Conservation (phyloP, 768 basidiomycete species). For the Pleurotus eryngii region DNA sequence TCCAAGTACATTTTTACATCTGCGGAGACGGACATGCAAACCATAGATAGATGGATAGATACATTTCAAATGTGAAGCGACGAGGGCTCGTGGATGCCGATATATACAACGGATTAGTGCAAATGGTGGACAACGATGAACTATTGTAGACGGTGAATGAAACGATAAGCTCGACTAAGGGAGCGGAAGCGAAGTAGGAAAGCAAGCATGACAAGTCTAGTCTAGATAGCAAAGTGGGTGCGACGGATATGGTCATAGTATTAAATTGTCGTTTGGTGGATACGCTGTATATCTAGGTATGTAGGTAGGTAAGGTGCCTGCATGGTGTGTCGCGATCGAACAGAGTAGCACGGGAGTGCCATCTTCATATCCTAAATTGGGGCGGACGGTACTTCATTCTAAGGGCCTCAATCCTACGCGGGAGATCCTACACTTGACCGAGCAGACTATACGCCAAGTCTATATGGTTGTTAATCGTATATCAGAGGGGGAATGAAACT, state of each 20-base stretch:
- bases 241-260: neutral
- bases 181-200: neutral
- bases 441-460: constrained; percentile 56
- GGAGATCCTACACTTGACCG: neutral
- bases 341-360: neutral
- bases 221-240: neutral
- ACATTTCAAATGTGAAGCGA: no score
- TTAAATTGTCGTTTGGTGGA: no score
- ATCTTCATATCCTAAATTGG: neutral
- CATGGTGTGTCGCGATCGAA: neutral
- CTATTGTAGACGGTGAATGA: neutral
- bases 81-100: no score
- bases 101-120: no score
- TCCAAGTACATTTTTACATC: neutral
- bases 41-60: neutral
- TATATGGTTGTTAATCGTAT: constrained; percentile 22
- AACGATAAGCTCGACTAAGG: neutral
- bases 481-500: constrained; percentile 4
- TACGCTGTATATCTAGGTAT: neutral
- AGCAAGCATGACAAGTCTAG: neutral
- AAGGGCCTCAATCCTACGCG: neutral
- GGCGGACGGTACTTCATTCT: neutral
- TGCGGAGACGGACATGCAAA: neutral
- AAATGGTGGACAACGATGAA: neutral
- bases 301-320: neutral